Percentiles rank a stretch among this genome's conserved stretches.
phyloP scores from a whole-genome alignment of 1,284 basidiomycete species.

The Ganoderma resinaceum region DNA sequence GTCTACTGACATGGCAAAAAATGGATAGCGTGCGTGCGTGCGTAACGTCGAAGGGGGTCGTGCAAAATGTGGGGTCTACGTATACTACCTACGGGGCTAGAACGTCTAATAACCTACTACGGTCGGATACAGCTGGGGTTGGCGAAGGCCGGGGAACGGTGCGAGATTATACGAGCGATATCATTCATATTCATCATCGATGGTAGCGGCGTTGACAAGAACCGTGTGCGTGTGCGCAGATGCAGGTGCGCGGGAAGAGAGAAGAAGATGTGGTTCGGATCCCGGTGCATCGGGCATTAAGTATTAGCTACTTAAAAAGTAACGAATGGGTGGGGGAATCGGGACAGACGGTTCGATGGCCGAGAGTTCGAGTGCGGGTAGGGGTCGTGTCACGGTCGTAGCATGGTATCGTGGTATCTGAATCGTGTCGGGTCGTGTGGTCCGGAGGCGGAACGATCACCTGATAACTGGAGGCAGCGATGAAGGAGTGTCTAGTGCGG shows the following conservation, averaged over 20 bases:
- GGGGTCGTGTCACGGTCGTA: background rate
- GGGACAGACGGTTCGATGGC: background rate
- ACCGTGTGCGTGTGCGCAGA: background rate
- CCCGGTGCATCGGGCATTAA: conserved; percentile 16
- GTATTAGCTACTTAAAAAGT: conserved; percentile 24
- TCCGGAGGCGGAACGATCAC: background rate
- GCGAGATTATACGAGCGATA: conserved; percentile 5
- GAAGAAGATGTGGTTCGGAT: background rate
- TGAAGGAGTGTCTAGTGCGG: conserved; percentile 21
- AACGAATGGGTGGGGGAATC: background rate
- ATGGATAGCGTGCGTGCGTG: background rate
- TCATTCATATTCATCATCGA: background rate
- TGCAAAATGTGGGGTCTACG: background rate
- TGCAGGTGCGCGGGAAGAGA: background rate
- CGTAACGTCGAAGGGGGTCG: background rate
- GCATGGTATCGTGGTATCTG: conserved; percentile 9
- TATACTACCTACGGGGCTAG: conserved; percentile 11
- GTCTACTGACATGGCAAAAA: background rate
- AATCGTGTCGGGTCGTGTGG: background rate
- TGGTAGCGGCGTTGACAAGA: background rate
- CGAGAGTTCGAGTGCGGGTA: conserved; percentile 3
- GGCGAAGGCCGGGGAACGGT: background rate
- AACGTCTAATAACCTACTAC: conserved; percentile 16
- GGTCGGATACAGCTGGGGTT: conserved; percentile 7
- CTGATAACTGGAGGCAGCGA: conserved; percentile 4